These are phyloP conservation scores for Syncephalastrum racemosum DNA, from an alignment of 371 early-diverging fungal species.

Conservation along the genomic window DNA sequence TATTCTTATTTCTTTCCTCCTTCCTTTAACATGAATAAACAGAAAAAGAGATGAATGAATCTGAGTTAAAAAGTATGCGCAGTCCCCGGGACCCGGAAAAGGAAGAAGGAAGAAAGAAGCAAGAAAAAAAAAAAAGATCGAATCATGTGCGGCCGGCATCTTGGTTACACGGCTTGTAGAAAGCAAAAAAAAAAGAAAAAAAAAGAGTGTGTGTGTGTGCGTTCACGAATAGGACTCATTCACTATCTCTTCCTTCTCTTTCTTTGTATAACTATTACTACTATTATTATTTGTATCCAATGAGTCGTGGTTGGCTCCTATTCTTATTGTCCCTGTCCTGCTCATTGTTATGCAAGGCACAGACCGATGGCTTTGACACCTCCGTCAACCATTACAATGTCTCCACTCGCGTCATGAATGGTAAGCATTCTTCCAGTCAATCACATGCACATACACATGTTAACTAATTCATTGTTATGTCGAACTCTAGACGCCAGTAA, in stretches of 20 bases:
- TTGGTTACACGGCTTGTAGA: no score
- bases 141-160: neutral
- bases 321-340: neutral
- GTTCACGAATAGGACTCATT: no score
- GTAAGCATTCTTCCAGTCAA: constrained; percentile 2
- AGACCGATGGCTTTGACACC: constrained; percentile 16
- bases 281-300: no score
- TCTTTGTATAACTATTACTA: no score
- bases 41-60: no score
- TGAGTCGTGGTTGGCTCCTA: no score
- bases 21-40: no score
- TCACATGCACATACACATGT: neutral
- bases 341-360: constrained; percentile 6
- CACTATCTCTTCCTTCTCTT: no score
- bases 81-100: neutral
- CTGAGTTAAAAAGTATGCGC: no score
- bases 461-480: neutral
- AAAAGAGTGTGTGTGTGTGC: no score
- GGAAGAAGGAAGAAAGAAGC: neutral
- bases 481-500: constrained; percentile 7
- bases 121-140: neutral
- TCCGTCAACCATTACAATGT: constrained; percentile 12
- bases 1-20: no score
- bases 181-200: no score
- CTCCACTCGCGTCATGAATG: constrained; percentile 11